Conservation (phyloP, 2,329 filamentous ascomycete genomes). For the Trichoderma gracile region DNA sequence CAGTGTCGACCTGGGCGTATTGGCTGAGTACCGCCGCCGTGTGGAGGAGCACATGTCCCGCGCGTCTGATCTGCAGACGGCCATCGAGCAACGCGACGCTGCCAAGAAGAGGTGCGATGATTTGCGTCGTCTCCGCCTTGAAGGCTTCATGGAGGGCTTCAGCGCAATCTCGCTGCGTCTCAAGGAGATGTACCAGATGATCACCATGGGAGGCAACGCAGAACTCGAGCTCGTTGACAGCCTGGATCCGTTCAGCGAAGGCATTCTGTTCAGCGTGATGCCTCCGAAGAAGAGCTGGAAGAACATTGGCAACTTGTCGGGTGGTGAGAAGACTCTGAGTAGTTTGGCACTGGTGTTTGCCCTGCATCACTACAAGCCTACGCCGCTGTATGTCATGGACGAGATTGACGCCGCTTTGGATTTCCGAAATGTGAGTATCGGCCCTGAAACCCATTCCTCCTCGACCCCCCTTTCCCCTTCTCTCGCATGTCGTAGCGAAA, state of each 20-base stretch:
- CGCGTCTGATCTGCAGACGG: slow-evolving; percentile 78
- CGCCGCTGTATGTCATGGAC: slow-evolving; percentile 98
- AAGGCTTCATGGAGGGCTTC: slow-evolving; percentile 99
- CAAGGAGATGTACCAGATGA: slow-evolving; percentile 99
- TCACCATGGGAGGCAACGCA: slow-evolving; percentile 98
- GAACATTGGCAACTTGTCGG: slow-evolving; percentile 93
- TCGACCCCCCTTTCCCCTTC: slow-evolving; percentile 23
- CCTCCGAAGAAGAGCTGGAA: slow-evolving; percentile 99
- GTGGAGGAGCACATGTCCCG: slow-evolving; percentile 80
- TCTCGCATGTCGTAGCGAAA: slow-evolving; percentile 29
- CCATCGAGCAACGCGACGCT: slow-evolving; percentile 74
- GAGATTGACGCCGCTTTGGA: slow-evolving; percentile 98
- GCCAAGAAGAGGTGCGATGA: slow-evolving; percentile 94
- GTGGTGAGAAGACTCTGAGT: slow-evolving; percentile 95
- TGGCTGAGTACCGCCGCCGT: slow-evolving; percentile 83
- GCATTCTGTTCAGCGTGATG: slow-evolving; percentile 97
- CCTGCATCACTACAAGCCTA: slow-evolving; percentile 96
- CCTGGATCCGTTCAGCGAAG: slow-evolving; percentile 93
- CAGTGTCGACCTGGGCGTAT: slow-evolving; percentile 83
- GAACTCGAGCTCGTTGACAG: slow-evolving; percentile 96
- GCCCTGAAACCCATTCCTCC: neutral
- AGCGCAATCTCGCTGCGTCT: slow-evolving; percentile 87
- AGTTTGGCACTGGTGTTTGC: slow-evolving; percentile 96
- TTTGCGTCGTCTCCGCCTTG: slow-evolving; percentile 81
- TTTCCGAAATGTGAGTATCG: slow-evolving; percentile 84